These are phyloP conservation scores for Mariannaea sp. DNA, from an alignment of 2,329 filamentous ascomycete genomes.

Conservation along the genomic window DNA sequence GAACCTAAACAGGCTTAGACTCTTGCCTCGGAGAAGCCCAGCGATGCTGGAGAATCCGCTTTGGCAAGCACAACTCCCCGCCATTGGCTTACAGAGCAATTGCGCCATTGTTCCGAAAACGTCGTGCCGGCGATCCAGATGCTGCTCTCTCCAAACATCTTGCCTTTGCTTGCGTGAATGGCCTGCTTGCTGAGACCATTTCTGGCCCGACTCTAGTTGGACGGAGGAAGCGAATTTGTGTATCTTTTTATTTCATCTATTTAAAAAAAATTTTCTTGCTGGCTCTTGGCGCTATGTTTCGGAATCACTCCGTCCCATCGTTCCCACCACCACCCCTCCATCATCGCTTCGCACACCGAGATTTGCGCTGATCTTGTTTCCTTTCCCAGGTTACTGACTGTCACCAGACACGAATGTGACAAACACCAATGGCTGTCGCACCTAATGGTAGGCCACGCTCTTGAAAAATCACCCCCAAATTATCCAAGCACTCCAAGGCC, in stretches of 20 bases:
- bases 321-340: neutral
- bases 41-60: conserved; percentile 20
- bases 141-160: conserved; percentile 1
- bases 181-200: conserved; percentile 1
- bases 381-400: neutral
- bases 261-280: too few species aligned
- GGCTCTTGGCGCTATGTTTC: too few species aligned
- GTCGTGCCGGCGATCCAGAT: conserved; percentile 28
- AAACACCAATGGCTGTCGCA: neutral
- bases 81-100: conserved; percentile 25
- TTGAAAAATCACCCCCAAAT: too few species aligned
- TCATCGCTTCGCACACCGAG: neutral
- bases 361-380: neutral
- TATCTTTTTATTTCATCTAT: too few species aligned
- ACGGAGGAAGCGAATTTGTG: neutral
- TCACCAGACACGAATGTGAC: too few species aligned
- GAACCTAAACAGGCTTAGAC: conserved; percentile 13
- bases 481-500: conserved; percentile 8
- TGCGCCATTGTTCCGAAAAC: conserved; percentile 33
- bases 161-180: neutral
- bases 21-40: neutral
- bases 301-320: neutral
- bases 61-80: conserved; percentile 4
- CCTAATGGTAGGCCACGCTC: too few species aligned
- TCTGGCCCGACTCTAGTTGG: neutral